phyloP scores from a whole-genome alignment of 352 stramenopile genomes.

The Pythium apleroticum region DNA sequence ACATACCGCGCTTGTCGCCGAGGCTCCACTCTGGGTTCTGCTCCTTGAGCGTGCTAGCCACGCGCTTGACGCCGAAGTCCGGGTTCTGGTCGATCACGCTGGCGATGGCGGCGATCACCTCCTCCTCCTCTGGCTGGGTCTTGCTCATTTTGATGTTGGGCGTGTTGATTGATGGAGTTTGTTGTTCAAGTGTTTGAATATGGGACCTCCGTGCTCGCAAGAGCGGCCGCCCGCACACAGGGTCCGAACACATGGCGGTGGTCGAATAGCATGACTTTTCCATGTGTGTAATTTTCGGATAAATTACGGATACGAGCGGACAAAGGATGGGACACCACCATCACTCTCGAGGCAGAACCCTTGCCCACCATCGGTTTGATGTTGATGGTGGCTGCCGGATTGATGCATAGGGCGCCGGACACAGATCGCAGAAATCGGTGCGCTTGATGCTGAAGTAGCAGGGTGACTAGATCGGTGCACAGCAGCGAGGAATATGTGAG shows the following conservation, averaged over 20 bases:
- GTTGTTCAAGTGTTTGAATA: slow-evolving; percentile 7
- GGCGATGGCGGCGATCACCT: slow-evolving; percentile 61
- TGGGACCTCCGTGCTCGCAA: background rate
- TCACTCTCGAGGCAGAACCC: background rate
- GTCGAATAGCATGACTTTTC: slow-evolving; percentile 16
- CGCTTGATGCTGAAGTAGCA: too few relatives aligned
- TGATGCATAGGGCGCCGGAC: background rate
- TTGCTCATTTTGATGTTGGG: slow-evolving; percentile 44
- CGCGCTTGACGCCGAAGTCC: slow-evolving; percentile 71
- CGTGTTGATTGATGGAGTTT: background rate
- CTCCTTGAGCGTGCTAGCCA: slow-evolving; percentile 56
- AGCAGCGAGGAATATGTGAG: too few relatives aligned
- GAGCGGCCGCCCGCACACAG: background rate
- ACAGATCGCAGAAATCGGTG: too few relatives aligned
- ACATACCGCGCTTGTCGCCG: slow-evolving; percentile 68
- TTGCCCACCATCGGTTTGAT: background rate
- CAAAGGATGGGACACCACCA: slow-evolving; percentile 1
- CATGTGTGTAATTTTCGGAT: slow-evolving; percentile 12
- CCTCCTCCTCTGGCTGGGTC: slow-evolving; percentile 59
- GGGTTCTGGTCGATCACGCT: slow-evolving; percentile 56
- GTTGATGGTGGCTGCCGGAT: background rate
- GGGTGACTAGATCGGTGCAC: too few relatives aligned
- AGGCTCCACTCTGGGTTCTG: slow-evolving; percentile 69
- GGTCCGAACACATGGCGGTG: slow-evolving; percentile 17
- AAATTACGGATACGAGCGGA: slow-evolving; percentile 1